A percentile compares a stretch with the other conserved stretches of the same genome.
These are phyloP conservation scores for Phaeophleospora eucalypticola DNA, from an alignment of 2,329 filamentous ascomycete genomes.

Conservation along the genomic window DNA sequence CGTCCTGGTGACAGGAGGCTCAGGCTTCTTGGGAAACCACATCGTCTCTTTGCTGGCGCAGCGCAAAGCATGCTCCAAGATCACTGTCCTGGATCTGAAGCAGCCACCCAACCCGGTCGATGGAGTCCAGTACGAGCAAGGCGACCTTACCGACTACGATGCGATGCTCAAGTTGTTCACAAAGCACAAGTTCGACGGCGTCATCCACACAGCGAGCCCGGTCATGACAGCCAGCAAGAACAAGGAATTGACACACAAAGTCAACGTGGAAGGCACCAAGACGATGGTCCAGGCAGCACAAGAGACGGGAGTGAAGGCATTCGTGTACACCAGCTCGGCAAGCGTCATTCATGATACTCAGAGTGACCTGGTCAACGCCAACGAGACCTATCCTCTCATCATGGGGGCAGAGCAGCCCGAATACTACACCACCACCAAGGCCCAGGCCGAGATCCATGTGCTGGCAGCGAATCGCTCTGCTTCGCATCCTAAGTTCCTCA, in stretches of 20 bases:
- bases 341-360: constrained; percentile 46
- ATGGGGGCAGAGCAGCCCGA: constrained; percentile 46
- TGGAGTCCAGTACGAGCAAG: constrained; percentile 47
- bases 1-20: constrained; percentile 48
- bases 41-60: constrained; percentile 46
- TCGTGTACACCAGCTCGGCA: constrained; percentile 51
- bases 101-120: constrained; percentile 38
- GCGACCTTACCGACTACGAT: constrained; percentile 46
- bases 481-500: constrained; percentile 43
- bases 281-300: constrained; percentile 45
- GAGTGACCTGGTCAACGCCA: constrained; percentile 46
- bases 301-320: constrained; percentile 48
- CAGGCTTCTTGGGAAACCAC: constrained; percentile 50
- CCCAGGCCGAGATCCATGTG: constrained; percentile 45
- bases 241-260: constrained; percentile 44
- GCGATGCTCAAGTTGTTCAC: constrained; percentile 41
- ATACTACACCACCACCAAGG: constrained; percentile 51
- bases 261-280: constrained; percentile 51
- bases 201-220: constrained; percentile 51
- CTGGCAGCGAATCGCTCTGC: constrained; percentile 46
- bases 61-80: constrained; percentile 39
- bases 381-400: constrained; percentile 46
- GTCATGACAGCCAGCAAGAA: constrained; percentile 34
- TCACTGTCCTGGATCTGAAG: constrained; percentile 48
- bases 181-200: constrained; percentile 42